Base-by-base conservation (phyloP, 257 asterid species). In the Petunia axillaris region DNA sequence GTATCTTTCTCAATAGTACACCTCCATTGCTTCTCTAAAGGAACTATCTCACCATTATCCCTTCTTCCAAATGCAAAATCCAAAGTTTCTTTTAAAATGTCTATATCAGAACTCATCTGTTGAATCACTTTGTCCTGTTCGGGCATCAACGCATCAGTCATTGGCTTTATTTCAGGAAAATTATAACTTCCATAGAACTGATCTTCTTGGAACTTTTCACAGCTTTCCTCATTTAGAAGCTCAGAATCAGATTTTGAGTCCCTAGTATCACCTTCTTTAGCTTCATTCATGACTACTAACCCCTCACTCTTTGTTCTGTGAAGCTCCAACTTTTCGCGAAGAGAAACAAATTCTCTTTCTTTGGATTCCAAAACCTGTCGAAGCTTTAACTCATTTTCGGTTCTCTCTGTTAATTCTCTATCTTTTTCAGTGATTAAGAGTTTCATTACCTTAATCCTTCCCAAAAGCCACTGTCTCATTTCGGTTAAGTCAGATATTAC, bases 11-110 rank as follows among this genome's bases (percentile, higher is more conserved):
- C 97, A 6, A 94, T 77, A 2, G 39, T 60, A 82, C 87, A 83
- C 83, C 83, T 87, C 96, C 96, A 93, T 73, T 89, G 85, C 80
- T 89, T 93, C 87, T 93, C 97, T 74, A 89, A 41, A 5, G 93
- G 94, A 77, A 86, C 83, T 35, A 82, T 82, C 85, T 90, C 92
- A 14, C 80, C 86, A 35, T 82, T 85, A 60, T 87, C 86, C 90
- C 90, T 89, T 82, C 81, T 87, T 71, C 93, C 93, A 64, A 93
- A 91, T 2, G 93, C 94, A 54, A 85, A 85, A 85, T 87, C 97
- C 6, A 94, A 64, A 0, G 90, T 90, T 68, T 87, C 88, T 83
- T 91, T 93, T 83, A 94, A 82, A 46, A 89, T 83, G 64, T 91
- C 89, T 8, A 90, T 88, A 15, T 91, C 93, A 2, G 91, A 90